phyloP scores from a whole-genome alignment of 805 yeast species.

The Teunomyces atbi region DNA sequence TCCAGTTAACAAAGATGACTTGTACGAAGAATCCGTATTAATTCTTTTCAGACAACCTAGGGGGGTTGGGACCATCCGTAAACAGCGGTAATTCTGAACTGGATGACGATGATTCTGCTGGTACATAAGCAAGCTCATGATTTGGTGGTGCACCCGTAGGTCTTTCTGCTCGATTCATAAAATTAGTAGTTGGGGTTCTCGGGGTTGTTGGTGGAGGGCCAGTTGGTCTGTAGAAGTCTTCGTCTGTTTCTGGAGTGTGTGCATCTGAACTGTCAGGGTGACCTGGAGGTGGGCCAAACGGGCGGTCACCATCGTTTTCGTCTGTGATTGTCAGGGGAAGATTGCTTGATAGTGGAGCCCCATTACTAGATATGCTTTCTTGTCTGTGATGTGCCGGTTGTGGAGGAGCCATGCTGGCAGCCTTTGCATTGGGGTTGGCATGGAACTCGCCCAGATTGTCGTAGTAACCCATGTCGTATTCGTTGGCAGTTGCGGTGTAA shows the following conservation, averaged over 20 bases:
- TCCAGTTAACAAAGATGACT: background rate
- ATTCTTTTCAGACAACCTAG: slow-evolving; percentile 4
- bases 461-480: slow-evolving; percentile 75
- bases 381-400: slow-evolving; percentile 22
- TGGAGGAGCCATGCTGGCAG: slow-evolving; percentile 15
- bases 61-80: slow-evolving; percentile 12
- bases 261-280: background rate
- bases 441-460: slow-evolving; percentile 55
- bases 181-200: slow-evolving; percentile 6
- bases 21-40: background rate
- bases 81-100: slow-evolving; percentile 13
- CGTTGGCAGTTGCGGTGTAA: slow-evolving; percentile 64
- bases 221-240: slow-evolving; percentile 5
- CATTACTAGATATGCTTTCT: slow-evolving; percentile 12
- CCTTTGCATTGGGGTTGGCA: slow-evolving; percentile 31
- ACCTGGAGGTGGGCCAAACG: slow-evolving; percentile 5
- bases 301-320: slow-evolving; percentile 4
- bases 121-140: background rate
- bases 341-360: slow-evolving; percentile 14
- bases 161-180: slow-evolving; percentile 1
- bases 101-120: slow-evolving; percentile 9
- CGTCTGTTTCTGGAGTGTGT: slow-evolving; percentile 5
- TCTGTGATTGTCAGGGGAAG: slow-evolving; percentile 8
- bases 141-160: slow-evolving; percentile 7
- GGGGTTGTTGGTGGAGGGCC: slow-evolving; percentile 5